A percentile compares a stretch with the other conserved stretches of the same genome.
phyloP scores from a whole-genome alignment of 768 basidiomycete genomes.

The Tylopilus plumbeoviolaceoides region DNA sequence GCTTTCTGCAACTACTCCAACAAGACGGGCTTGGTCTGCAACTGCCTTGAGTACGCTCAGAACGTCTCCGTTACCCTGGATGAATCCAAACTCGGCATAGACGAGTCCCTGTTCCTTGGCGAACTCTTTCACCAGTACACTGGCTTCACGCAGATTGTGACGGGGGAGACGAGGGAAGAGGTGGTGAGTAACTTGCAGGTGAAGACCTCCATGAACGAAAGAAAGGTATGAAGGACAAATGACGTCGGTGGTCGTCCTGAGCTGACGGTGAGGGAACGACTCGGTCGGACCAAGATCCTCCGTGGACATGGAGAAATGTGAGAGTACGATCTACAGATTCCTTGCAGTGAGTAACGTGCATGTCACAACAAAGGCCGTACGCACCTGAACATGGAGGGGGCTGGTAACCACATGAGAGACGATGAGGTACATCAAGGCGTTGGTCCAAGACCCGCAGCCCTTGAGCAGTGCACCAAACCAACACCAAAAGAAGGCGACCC shows the following conservation, averaged over 20 bases:
- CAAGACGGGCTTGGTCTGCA: slow-evolving; percentile 80
- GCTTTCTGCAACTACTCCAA: slow-evolving; percentile 75
- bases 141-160: slow-evolving; percentile 85
- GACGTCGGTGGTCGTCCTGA: slow-evolving; percentile 97
- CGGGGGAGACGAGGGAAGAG: slow-evolving; percentile 93
- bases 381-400: slow-evolving; percentile 91
- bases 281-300: slow-evolving; percentile 86
- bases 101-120: slow-evolving; percentile 79
- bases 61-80: slow-evolving; percentile 83
- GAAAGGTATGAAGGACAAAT: slow-evolving; percentile 78
- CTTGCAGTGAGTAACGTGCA: slow-evolving; percentile 4
- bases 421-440: slow-evolving; percentile 67
- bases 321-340: slow-evolving; percentile 75
- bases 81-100: slow-evolving; percentile 90
- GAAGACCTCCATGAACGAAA: slow-evolving; percentile 95
- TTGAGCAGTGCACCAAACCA: slow-evolving; percentile 78
- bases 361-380: slow-evolving; percentile 15
- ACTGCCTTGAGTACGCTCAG: slow-evolving; percentile 77
- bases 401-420: slow-evolving; percentile 84
- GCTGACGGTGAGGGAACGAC: slow-evolving; percentile 89
- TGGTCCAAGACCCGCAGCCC: slow-evolving; percentile 69
- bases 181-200: slow-evolving; percentile 96
- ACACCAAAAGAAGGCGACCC: slow-evolving; percentile 79
- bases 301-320: slow-evolving; percentile 95
- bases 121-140: slow-evolving; percentile 80